Evolutionary conservation across 441 rosid genomes (phyloP).

Genomic region (Bocquillonia castaneifolia): DNA sequence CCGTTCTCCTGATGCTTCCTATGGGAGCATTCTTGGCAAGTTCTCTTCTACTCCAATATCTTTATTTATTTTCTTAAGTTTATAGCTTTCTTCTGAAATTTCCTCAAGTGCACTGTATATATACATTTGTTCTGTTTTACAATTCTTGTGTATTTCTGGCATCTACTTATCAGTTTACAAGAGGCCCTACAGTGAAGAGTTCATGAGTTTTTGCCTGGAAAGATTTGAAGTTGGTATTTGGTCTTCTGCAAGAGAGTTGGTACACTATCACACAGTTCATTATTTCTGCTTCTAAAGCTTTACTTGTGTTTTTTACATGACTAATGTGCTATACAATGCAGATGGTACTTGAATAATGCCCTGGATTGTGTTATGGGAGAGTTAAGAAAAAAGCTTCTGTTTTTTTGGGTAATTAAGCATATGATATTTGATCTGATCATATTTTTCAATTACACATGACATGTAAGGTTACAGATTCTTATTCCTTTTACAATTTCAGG

Average conservation of each 20-base stretch:
- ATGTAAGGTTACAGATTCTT: no score
- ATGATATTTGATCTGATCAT: no score
- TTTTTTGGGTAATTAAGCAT: conserved; percentile 46
- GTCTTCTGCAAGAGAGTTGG: conserved; percentile 47
- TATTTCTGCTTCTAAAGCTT: no score
- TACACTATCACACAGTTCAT: no score
- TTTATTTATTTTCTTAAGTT: neutral
- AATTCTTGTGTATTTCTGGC: no score
- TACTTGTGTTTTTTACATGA: no score
- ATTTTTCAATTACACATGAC: no score
- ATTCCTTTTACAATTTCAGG: conserved; percentile 23
- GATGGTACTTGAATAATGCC: conserved; percentile 26
- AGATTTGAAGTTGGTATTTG: conserved; percentile 48
- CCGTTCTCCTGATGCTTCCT: conserved; percentile 28
- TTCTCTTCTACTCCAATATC: neutral
- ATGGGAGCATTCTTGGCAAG: conserved; percentile 21
- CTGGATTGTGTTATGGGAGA: conserved; percentile 23
- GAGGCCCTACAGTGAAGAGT: conserved; percentile 35
- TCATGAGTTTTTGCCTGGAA: conserved; percentile 38
- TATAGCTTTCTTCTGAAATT: no score
- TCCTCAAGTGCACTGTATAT: no score
- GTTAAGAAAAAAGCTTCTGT: conserved; percentile 29
- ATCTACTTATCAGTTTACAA: conserved; percentile 40
- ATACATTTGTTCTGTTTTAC: no score
- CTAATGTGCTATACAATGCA: no score